Conservation (phyloP, 2,329 filamentous ascomycete species). For the Tolypocladium album region DNA sequence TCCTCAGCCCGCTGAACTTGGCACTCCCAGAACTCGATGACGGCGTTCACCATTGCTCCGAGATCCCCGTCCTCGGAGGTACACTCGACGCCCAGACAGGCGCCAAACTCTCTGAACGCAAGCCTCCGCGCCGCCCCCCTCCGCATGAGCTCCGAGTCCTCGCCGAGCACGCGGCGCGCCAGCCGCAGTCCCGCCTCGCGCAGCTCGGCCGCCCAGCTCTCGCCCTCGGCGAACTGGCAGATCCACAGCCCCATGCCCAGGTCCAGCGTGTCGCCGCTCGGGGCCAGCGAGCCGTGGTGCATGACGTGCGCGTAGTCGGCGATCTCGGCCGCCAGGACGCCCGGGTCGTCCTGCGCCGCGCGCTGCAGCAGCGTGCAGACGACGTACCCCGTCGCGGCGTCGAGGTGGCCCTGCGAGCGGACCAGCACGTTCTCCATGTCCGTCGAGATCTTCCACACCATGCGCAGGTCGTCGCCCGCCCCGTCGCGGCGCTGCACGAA, state of each 20-base stretch:
- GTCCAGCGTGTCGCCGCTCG: conserved; percentile 41
- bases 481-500: conserved; percentile 28
- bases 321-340: conserved; percentile 35
- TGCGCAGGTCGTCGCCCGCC: conserved; percentile 10
- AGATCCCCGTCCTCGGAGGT: conserved; percentile 22
- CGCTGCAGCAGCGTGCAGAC: conserved; percentile 36
- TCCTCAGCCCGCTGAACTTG: conserved; percentile 16
- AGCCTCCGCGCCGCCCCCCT: conserved; percentile 20
- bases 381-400: conserved; percentile 43
- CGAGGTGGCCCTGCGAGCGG: conserved; percentile 40
- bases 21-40: conserved; percentile 23
- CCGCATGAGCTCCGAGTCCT: conserved; percentile 9
- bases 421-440: conserved; percentile 37
- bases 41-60: conserved; percentile 9
- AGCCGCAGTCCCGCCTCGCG: conserved; percentile 15
- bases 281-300: conserved; percentile 27
- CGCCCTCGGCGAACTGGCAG: conserved; percentile 36
- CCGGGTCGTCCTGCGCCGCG: conserved; percentile 18
- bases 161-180: conserved; percentile 12
- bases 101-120: conserved; percentile 45
- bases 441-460: conserved; percentile 47
- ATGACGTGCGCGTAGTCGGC: conserved; percentile 39
- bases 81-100: conserved; percentile 35
- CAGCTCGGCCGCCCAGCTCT: conserved; percentile 35
- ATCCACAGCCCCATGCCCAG: conserved; percentile 50